These are phyloP conservation scores for Chaetomiaceae sp. DNA, from an alignment of 2,329 filamentous ascomycete species.

Conservation along the genomic window DNA sequence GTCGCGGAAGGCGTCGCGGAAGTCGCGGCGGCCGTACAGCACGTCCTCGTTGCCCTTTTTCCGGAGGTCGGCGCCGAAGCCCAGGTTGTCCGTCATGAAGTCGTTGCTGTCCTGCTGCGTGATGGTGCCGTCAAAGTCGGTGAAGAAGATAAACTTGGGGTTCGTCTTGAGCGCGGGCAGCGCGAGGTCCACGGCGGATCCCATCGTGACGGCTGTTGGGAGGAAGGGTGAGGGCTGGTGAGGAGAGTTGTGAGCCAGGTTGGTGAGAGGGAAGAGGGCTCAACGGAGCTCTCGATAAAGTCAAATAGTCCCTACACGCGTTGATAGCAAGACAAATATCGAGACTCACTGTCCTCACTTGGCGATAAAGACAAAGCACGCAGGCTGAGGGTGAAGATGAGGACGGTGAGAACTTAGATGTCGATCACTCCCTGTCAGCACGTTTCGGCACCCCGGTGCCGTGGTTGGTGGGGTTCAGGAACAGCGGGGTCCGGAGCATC, in stretches of 20 bases:
- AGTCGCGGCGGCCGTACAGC: constrained; percentile 64
- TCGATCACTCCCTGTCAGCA: constrained; percentile 10
- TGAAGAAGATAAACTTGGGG: constrained; percentile 96
- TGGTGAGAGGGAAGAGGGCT: neutral
- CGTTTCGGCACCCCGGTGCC: constrained; percentile 11
- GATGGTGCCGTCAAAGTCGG: constrained; percentile 96
- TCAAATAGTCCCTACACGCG: too few species aligned
- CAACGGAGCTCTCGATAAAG: too few species aligned
- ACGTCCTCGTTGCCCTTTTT: constrained; percentile 71
- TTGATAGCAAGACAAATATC: too few species aligned
- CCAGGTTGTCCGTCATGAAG: constrained; percentile 83
- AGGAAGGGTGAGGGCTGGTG: neutral
- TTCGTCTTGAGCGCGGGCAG: constrained; percentile 60
- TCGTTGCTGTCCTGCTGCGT: constrained; percentile 66
- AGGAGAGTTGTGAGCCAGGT: neutral
- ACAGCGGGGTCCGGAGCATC: neutral
- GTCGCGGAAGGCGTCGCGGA: constrained; percentile 81
- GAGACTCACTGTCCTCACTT: too few species aligned
- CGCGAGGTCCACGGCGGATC: constrained; percentile 35
- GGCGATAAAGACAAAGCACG: too few species aligned
- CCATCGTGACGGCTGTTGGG: constrained; percentile 34
- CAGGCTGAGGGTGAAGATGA: too few species aligned
- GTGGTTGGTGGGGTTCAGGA: neutral
- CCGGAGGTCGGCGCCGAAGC: constrained; percentile 71
- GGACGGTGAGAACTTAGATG: neutral